Conservation (phyloP, 768 basidiomycete genomes). For the Cystobasidiopsis lactophilus region DNA sequence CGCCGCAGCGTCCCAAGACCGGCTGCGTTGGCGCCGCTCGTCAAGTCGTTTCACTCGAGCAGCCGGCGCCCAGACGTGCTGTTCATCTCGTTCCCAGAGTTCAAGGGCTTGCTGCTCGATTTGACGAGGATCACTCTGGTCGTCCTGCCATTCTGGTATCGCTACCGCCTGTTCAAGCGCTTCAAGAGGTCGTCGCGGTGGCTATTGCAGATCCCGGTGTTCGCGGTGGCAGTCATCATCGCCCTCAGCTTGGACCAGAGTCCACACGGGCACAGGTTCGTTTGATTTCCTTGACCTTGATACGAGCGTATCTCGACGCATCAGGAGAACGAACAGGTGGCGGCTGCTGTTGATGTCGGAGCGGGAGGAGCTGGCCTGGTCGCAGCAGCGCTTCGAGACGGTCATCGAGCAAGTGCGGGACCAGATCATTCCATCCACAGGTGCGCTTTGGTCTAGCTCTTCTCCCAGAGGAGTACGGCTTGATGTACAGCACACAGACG, state of each 20-base stretch:
- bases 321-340: constrained; percentile 27
- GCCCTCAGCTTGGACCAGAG: constrained; percentile 29
- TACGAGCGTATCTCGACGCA: neutral
- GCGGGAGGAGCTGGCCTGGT: constrained; percentile 30
- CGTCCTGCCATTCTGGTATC: constrained; percentile 24
- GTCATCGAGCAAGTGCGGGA: neutral
- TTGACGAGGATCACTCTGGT: constrained; percentile 24
- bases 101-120: constrained; percentile 26
- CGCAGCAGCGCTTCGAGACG: constrained; percentile 20
- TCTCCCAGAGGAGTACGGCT: no score
- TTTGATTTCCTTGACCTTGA: neutral
- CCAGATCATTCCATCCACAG: neutral
- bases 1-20: neutral
- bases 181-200: constrained; percentile 24
- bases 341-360: constrained; percentile 30
- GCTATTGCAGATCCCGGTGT: constrained; percentile 29
- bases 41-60: constrained; percentile 25
- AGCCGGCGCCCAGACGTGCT: constrained; percentile 25
- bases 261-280: constrained; percentile 7
- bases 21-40: no score
- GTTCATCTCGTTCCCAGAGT: constrained; percentile 28
- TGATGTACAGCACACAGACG: constrained; percentile 23
- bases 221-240: constrained; percentile 27
- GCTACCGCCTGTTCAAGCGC: constrained; percentile 24
- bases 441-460: no score